A percentile compares a stretch with the other conserved stretches of the same genome.
phyloP scores from a whole-genome alignment of 148 eudicot genomes.

The Rheum nobile region DNA sequence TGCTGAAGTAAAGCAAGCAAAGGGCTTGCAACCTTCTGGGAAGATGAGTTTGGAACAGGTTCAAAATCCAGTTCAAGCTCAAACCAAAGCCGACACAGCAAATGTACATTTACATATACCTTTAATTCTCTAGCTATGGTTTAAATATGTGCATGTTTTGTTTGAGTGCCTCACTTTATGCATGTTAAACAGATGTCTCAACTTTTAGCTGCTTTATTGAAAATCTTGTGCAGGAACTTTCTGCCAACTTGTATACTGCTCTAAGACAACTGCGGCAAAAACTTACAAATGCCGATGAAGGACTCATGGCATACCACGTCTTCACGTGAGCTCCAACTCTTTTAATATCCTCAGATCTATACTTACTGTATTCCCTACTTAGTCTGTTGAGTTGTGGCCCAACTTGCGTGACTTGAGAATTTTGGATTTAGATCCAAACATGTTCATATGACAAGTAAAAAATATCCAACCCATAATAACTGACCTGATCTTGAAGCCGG shows the following conservation, averaged over 20 bases:
- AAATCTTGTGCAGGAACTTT: constrained; percentile 37
- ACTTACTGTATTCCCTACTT: background rate
- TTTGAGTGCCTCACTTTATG: background rate
- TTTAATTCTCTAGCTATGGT: background rate
- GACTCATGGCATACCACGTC: constrained; percentile 60
- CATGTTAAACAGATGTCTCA: background rate
- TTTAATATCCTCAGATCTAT: background rate
- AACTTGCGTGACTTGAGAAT: background rate
- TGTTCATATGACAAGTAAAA: background rate
- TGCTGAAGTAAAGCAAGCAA: constrained; percentile 43
- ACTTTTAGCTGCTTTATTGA: constrained; percentile 1
- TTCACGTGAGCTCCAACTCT: constrained; percentile 39
- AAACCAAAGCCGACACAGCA: constrained; percentile 36
- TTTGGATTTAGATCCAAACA: background rate
- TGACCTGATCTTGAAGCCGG: background rate
- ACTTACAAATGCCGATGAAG: constrained; percentile 51
- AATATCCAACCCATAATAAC: background rate
- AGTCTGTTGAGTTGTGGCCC: no score
- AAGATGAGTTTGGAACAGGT: constrained; percentile 34
- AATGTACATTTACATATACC: background rate
- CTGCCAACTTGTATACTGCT: constrained; percentile 52
- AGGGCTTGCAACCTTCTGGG: constrained; percentile 30
- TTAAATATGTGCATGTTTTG: background rate
- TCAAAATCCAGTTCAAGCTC: constrained; percentile 29
- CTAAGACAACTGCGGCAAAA: constrained; percentile 40